phyloP scores from a whole-genome alignment of 2,329 filamentous ascomycete species.

The Tolypocladium ovalisporum region DNA sequence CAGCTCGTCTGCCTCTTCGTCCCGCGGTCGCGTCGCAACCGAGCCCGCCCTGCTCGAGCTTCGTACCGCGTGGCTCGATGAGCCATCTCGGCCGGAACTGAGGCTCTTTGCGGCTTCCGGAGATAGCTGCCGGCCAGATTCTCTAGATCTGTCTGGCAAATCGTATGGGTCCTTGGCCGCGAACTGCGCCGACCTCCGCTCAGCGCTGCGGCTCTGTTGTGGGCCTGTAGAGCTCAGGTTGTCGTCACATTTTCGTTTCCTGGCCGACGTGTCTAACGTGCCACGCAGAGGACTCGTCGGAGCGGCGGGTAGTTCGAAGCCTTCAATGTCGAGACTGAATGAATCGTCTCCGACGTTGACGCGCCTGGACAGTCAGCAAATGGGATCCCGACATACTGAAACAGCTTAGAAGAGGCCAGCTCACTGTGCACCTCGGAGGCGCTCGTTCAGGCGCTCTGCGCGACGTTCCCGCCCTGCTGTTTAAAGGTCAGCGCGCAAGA shows the following conservation, averaged over 20 bases:
- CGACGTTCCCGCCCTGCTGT: constrained; percentile 33
- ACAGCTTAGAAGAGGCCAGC: constrained; percentile 9
- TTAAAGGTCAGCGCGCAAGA: neutral
- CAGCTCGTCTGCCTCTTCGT: constrained; percentile 10
- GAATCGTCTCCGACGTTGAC: constrained; percentile 49
- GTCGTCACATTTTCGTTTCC: constrained; percentile 27
- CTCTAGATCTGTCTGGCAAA: constrained; percentile 18
- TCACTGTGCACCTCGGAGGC: constrained; percentile 54
- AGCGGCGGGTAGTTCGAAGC: constrained; percentile 21
- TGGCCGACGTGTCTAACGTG: constrained; percentile 37
- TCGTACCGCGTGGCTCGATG: neutral
- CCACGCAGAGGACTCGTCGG: constrained; percentile 18
- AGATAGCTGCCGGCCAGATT: constrained; percentile 9
- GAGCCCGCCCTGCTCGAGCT: neutral
- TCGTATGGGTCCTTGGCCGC: constrained; percentile 15
- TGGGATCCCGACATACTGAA: neutral
- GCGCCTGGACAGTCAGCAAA: constrained; percentile 23
- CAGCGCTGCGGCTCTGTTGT: constrained; percentile 2
- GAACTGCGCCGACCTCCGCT: constrained; percentile 9
- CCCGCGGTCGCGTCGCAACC: constrained; percentile 1
- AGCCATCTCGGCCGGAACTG: neutral
- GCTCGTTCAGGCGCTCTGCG: constrained; percentile 52
- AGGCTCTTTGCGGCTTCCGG: neutral
- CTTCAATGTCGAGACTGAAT: constrained; percentile 42
- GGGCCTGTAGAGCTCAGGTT: constrained; percentile 6